Conservation (phyloP, 2,329 filamentous ascomycete species). For the Mycogone perniciosa region DNA sequence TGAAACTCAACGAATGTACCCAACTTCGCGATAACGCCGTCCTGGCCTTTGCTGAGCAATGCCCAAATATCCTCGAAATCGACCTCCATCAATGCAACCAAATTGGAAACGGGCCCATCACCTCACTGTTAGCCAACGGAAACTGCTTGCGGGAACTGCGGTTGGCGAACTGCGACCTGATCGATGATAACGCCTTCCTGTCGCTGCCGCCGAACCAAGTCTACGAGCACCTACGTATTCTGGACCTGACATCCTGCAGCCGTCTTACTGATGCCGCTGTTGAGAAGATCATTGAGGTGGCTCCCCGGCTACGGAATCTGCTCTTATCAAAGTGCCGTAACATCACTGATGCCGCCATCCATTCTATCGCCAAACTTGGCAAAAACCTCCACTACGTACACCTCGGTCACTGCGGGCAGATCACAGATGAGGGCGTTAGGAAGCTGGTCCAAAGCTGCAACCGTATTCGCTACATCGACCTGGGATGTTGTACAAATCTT, state of each 20-base stretch:
- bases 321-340: constrained; percentile 91
- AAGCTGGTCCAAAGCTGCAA: constrained; percentile 81
- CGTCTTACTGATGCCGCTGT: constrained; percentile 82
- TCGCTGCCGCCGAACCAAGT: constrained; percentile 60
- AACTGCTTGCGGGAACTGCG: constrained; percentile 84
- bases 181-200: constrained; percentile 85
- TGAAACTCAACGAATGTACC: constrained; percentile 91
- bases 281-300: constrained; percentile 77
- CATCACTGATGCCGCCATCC: constrained; percentile 82
- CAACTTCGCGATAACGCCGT: constrained; percentile 79
- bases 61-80: constrained; percentile 90
- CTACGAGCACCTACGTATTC: constrained; percentile 84
- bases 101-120: constrained; percentile 78
- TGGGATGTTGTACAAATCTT: constrained; percentile 87
- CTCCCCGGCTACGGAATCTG: constrained; percentile 83
- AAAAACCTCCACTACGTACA: constrained; percentile 98
- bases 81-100: constrained; percentile 81
- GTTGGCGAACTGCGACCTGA: constrained; percentile 74
- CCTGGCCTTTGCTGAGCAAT: constrained; percentile 78
- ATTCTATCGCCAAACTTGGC: constrained; percentile 79
- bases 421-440: constrained; percentile 84
- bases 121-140: constrained; percentile 69
- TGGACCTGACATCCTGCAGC: constrained; percentile 85
- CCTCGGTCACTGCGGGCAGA: constrained; percentile 83
- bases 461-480: constrained; percentile 91